A percentile compares a stretch with the other conserved stretches of the same genome.
Evolutionary conservation across 768 basidiomycete genomes (phyloP).

Genomic region (Psilocybe azurescens): DNA sequence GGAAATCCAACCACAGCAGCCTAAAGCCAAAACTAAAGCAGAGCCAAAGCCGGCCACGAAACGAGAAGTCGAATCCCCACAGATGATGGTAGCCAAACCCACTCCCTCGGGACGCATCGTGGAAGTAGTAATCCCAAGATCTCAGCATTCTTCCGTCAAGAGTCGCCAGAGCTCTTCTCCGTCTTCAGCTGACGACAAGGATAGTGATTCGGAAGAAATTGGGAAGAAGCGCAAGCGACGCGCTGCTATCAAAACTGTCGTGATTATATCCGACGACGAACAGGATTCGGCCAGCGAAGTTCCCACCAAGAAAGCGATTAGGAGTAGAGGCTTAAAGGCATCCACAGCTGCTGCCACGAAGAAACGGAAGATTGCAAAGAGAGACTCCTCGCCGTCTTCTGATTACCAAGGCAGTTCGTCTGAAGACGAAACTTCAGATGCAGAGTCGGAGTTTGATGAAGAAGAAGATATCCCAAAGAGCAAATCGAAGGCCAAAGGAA

Average conservation of each 20-base stretch:
- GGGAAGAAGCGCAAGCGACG: slow-evolving; percentile 44
- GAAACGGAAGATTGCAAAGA: slow-evolving; percentile 23
- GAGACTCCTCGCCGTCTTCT: slow-evolving; percentile 36
- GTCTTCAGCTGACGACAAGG: slow-evolving; percentile 37
- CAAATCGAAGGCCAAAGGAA: slow-evolving; percentile 33
- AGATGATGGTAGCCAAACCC: slow-evolving; percentile 19
- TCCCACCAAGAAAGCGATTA: slow-evolving; percentile 25
- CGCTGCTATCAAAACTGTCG: slow-evolving; percentile 40
- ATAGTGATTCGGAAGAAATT: slow-evolving; percentile 44
- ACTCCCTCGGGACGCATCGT: slow-evolving; percentile 47
- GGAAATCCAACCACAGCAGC: slow-evolving; percentile 3
- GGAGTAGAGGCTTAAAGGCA: slow-evolving; percentile 28
- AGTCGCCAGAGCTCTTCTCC: slow-evolving; percentile 29
- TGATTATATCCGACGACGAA: slow-evolving; percentile 62
- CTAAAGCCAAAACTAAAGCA: slow-evolving; percentile 6
- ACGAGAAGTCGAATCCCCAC: slow-evolving; percentile 11
- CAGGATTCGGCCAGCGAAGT: slow-evolving; percentile 41
- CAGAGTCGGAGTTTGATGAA: slow-evolving; percentile 37
- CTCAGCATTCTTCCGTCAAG: slow-evolving; percentile 25
- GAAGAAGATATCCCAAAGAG: slow-evolving; percentile 28
- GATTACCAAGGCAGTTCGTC: slow-evolving; percentile 47
- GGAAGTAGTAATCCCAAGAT: slow-evolving; percentile 61
- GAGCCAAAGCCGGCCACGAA: neutral
- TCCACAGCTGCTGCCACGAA: slow-evolving; percentile 13
- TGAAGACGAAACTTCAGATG: slow-evolving; percentile 39